A percentile compares a stretch with the other conserved stretches of the same genome.
phyloP scores from a whole-genome alignment of 2,329 filamentous ascomycete genomes.

The Phaeosphaeria sp. region DNA sequence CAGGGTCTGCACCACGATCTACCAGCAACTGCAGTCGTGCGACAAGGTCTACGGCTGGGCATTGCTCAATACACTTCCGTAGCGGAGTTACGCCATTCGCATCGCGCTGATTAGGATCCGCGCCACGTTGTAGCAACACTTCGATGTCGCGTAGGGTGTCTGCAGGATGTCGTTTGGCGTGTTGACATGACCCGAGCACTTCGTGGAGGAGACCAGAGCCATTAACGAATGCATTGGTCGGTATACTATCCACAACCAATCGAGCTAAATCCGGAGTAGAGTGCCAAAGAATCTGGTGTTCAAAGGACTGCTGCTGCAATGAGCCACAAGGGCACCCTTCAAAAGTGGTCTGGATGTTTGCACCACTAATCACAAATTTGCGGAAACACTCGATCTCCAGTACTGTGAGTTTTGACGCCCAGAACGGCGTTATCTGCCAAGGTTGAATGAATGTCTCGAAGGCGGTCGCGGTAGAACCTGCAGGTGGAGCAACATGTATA shows the following conservation, averaged over 20 bases:
- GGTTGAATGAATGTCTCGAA: slow-evolving; percentile 39
- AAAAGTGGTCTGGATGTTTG: slow-evolving; percentile 28
- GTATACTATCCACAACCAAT: slow-evolving; percentile 30
- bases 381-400: slow-evolving; percentile 36
- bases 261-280: slow-evolving; percentile 32
- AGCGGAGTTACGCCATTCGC: slow-evolving; percentile 28
- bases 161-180: slow-evolving; percentile 37
- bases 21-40: slow-evolving; percentile 33
- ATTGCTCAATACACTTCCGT: slow-evolving; percentile 32
- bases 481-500: slow-evolving; percentile 25
- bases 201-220: slow-evolving; percentile 35
- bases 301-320: slow-evolving; percentile 24
- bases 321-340: slow-evolving; percentile 31
- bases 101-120: slow-evolving; percentile 32
- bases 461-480: slow-evolving; percentile 17
- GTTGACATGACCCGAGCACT: slow-evolving; percentile 36
- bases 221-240: slow-evolving; percentile 12
- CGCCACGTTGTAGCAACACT: slow-evolving; percentile 32
- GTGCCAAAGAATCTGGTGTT: slow-evolving; percentile 45
- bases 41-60: slow-evolving; percentile 36
- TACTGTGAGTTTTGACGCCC: slow-evolving; percentile 26
- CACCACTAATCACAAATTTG: slow-evolving; percentile 33
- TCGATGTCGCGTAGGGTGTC: slow-evolving; percentile 41
- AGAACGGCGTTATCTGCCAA: slow-evolving; percentile 33
- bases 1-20: slow-evolving; percentile 38